Conservation (phyloP, 2,329 filamentous ascomycete species). For the Ceratocystis lukuohia region DNA sequence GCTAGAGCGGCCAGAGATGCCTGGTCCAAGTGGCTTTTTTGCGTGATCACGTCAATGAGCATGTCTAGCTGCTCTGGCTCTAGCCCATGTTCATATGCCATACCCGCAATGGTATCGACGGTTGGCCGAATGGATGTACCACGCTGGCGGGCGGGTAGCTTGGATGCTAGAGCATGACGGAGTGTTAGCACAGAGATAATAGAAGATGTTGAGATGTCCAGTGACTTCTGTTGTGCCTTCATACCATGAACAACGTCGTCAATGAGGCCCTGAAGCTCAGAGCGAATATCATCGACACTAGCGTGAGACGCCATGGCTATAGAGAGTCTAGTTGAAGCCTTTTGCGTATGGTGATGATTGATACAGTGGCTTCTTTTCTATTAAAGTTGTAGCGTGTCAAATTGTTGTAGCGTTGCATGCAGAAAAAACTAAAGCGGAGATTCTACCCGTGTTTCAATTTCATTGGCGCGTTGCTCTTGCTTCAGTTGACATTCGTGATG, state of each 20-base stretch:
- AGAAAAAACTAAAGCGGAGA: neutral
- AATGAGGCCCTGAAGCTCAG: constrained; percentile 28
- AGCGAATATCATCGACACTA: constrained; percentile 22
- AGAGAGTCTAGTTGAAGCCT: neutral
- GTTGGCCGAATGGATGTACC: constrained; percentile 46
- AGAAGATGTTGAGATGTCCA: neutral
- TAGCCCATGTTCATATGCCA: constrained; percentile 56
- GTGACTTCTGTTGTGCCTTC: neutral
- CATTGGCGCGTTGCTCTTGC: neutral
- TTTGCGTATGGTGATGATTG: neutral
- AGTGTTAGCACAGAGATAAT: constrained; percentile 8
- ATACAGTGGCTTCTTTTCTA: neutral
- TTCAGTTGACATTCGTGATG: neutral
- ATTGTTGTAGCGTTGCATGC: neutral
- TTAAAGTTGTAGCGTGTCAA: neutral
- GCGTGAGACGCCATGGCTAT: constrained; percentile 20
- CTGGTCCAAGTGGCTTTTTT: constrained; percentile 60
- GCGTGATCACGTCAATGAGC: constrained; percentile 53
- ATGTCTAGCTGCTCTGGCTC: constrained; percentile 44
- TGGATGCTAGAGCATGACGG: constrained; percentile 35
- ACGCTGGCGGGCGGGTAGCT: constrained; percentile 52
- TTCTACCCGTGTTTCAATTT: neutral
- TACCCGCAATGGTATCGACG: constrained; percentile 48
- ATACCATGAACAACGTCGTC: constrained; percentile 27
- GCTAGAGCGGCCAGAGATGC: constrained; percentile 54